phyloP scores from a whole-genome alignment of 257 asterid species.

The Leptodermis oblonga region DNA sequence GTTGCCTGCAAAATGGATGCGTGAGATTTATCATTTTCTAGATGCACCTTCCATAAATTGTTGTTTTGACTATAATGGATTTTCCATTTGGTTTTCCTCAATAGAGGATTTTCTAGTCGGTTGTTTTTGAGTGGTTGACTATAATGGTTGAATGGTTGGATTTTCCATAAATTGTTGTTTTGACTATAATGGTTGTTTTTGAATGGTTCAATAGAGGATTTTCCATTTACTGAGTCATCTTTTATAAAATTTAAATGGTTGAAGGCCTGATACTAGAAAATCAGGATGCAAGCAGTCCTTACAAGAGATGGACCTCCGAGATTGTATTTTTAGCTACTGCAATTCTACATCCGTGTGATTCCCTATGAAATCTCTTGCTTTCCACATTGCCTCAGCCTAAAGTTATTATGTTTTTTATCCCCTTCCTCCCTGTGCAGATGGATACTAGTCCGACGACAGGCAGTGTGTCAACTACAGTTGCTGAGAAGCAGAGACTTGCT shows the following conservation, averaged over 20 bases:
- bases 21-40: neutral
- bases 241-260: neutral
- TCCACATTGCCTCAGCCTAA: neutral
- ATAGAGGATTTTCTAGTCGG: neutral
- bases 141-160: too few relatives aligned
- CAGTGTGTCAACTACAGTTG: constrained; percentile 75
- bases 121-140: too few relatives aligned
- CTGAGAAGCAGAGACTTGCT: constrained; percentile 80
- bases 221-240: neutral
- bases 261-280: neutral
- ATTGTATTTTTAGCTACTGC: neutral
- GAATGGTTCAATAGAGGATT: too few relatives aligned
- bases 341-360: neutral
- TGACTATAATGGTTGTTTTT: too few relatives aligned
- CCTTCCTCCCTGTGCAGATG: constrained; percentile 48
- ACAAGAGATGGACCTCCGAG: neutral
- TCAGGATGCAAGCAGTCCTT: neutral
- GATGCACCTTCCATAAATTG: neutral
- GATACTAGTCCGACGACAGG: constrained; percentile 96
- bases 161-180: too few relatives aligned
- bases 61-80: neutral
- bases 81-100: neutral
- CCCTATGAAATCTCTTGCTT: neutral
- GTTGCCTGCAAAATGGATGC: neutral
- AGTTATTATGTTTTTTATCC: constrained; percentile 3